Evolutionary conservation across 2,329 filamentous ascomycete species (phyloP), one percentile per base, ranked within the genome.

Genomic region (Epicoccum sorghinum): DNA sequence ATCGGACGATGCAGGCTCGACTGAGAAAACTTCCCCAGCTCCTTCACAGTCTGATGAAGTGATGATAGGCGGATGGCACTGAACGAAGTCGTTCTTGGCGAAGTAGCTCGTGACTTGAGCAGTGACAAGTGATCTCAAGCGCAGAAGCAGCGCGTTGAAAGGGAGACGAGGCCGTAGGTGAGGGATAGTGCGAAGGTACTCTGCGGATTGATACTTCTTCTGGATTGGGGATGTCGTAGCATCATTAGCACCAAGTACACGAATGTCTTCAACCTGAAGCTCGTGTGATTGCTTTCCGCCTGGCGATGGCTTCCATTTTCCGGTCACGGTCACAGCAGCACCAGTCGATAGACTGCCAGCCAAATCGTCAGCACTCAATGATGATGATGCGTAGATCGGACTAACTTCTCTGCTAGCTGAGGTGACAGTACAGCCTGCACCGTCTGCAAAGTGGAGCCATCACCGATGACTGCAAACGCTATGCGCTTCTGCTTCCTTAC

Each of bases 31-130:
- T 72, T 98, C 93, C 0, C 95, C 95, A 2, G 93, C 95, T 4
- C 95, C 95, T 78, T 99, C 95, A 69, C 95, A 99, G 68, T 99
- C 95, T 0, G 93, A 96, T 0, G 93, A 97, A 1, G 95, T 98
- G 68, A 99, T 90, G 67, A 98, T 87, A 4, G 95, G 95, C 4
- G 95, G 91, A 64, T 98, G 93, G 7, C 90, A 91, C 76, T 98
- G 89, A 54, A 90, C 83, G 67, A 90, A 93, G 51, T 86, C 82
- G 55, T 86, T 82, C 24, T 80, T 77, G 41, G 83, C 82, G 76
- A 98, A 97, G 76, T 92, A 93, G 41, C 83, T 83, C 47, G 86
- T 90, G 38, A 96, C 74, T 41, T 87, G 83, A 43, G 87, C 84
- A 59, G 92, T 89, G 63, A 88, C 83, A 61, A 93, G 86, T 27